Evolutionary conservation across 495 filamentous ascomycete genomes (phyloP), one percentile per base, ranked within the genome.

Genomic region (Glutinoglossum americanum): DNA sequence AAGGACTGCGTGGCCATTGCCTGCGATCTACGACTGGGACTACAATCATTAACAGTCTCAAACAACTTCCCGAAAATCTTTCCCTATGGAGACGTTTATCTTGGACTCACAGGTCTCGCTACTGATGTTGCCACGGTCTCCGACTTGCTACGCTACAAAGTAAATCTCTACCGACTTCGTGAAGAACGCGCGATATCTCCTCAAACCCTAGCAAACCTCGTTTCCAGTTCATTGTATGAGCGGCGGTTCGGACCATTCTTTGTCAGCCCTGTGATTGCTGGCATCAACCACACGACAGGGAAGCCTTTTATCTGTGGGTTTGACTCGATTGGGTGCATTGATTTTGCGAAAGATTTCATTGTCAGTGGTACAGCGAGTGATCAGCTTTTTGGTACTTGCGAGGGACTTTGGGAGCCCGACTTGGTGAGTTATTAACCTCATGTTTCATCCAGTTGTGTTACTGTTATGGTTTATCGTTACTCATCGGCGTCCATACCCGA

Each of bases 61-160:
- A 97, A 97, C 81, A 94, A 96, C 82, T 97, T 95, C 79, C 92
- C 92, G 73, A 98, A 98, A 74, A 87, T 98, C 78, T 97, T 97
- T 82, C 79, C 84, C 69, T 96, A 94, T 77, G 89, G 87, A 67
- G 84, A 89, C 68, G 87, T 89, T 62, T 94, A 94, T 71, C 83
- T 98, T n/a, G 92, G 92, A 48, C 79, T 98, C 47, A 97, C 93
- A 3, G 92, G 92, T 30, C 84, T 98, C 25, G 92, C 93, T 26
- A 97, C 92, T 58, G 92, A 98, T 71, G 87, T 98, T 44, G 79
- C 80, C 35, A 96, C 93, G 60, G 92, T 98, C 61, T 84, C 83
- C 60, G 92, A 98, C 72, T 86, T 96, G 62, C 92, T 98, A 78
- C 88, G 92, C 65, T 96, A 92, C 78, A 98, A 98, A 76, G 88